Evolutionary conservation across 208 protist species (phyloP).

Genomic region (Leishmania guyanensis): DNA sequence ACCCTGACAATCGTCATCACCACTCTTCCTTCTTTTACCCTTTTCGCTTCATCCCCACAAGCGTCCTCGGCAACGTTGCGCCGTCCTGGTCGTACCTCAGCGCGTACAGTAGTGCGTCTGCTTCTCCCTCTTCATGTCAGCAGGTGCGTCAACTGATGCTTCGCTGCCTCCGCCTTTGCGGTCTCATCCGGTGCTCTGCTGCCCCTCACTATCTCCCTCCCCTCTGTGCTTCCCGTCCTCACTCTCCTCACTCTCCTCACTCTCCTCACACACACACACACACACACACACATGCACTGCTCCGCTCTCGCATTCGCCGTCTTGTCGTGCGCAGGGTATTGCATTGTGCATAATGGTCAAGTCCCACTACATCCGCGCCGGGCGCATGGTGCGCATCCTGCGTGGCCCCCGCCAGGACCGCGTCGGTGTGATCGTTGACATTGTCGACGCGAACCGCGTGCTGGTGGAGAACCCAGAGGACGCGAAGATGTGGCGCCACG

Average conservation of each 20-base stretch:
- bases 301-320: constrained; percentile 10
- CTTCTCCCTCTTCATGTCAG: neutral
- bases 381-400: constrained; percentile 66
- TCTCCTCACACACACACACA: neutral
- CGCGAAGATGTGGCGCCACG: constrained; percentile 91
- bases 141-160: neutral
- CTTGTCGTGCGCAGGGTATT: constrained; percentile 25
- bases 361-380: constrained; percentile 60
- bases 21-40: neutral
- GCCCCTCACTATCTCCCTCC: neutral
- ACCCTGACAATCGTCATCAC: neutral
- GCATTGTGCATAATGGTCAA: constrained; percentile 56
- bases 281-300: constrained; percentile 9
- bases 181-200: neutral
- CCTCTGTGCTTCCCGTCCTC: neutral
- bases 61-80: neutral
- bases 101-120: neutral
- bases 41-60: neutral
- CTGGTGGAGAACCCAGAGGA: constrained; percentile 91
- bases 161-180: neutral
- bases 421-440: constrained; percentile 83
- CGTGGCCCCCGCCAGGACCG: constrained; percentile 65
- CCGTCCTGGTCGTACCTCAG: neutral
- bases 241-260: neutral
- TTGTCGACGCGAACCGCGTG: constrained; percentile 89